Conservation (phyloP, 2,329 filamentous ascomycete genomes). For the Xylogone sp. region DNA sequence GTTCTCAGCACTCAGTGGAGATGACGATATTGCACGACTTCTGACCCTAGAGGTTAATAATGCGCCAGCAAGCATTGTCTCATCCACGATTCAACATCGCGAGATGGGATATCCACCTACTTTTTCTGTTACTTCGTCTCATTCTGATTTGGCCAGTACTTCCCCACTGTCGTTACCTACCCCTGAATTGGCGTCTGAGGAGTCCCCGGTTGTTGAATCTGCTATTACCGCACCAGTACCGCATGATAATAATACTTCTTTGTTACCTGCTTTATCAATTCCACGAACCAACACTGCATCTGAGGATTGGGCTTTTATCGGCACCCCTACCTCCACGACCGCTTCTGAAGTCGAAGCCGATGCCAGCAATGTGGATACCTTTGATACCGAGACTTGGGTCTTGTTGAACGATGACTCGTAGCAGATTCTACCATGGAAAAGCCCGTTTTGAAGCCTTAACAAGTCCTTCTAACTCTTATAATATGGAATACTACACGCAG, state of each 20-base stretch:
- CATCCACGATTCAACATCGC: slow-evolving; percentile 21
- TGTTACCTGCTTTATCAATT: not conserved
- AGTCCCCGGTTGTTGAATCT: not conserved
- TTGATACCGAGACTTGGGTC: slow-evolving; percentile 22
- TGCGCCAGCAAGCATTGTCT: not conserved
- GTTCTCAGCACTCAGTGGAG: slow-evolving; percentile 14
- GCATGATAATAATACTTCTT: not conserved
- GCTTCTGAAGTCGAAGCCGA: slow-evolving; percentile 8
- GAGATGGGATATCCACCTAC: not conserved
- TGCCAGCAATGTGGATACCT: not conserved
- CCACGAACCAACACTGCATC: not conserved
- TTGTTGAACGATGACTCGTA: slow-evolving; percentile 26
- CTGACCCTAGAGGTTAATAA: slow-evolving; percentile 6
- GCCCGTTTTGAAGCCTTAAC: not conserved
- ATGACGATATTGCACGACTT: slow-evolving; percentile 15
- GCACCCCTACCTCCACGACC: slow-evolving; percentile 5
- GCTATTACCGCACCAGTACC: not conserved
- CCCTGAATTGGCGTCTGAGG: not conserved
- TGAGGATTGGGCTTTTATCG: slow-evolving; percentile 21
- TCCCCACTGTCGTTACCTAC: slow-evolving; percentile 22
- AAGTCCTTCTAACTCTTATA: not conserved
- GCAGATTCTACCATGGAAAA: slow-evolving; percentile 10
- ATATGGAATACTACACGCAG: not conserved
- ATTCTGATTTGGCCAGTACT: slow-evolving; percentile 7
- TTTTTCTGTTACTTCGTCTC: not conserved